Percentiles rank a stretch among this genome's conserved stretches.
These are phyloP conservation scores for Nymphaea colorata DNA, from an alignment of 164 flowering plant species.

Conservation along the genomic window DNA sequence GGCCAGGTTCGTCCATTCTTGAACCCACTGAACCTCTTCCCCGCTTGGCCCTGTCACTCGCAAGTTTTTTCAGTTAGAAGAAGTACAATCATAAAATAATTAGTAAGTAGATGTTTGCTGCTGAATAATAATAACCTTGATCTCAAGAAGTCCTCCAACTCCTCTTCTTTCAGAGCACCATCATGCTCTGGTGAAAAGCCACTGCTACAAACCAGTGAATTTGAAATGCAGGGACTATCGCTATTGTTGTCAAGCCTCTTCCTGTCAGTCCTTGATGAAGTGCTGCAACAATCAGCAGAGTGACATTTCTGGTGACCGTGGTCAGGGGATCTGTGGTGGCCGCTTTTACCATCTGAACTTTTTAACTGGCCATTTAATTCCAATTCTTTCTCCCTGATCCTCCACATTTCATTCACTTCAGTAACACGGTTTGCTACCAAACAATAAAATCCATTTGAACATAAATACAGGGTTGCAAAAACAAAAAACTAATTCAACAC, in stretches of 20 bases:
- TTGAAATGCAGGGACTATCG: conserved; percentile 20
- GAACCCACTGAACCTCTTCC: conserved; percentile 88
- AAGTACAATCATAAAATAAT: too few relatives aligned
- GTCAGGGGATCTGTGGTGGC: conserved; percentile 14
- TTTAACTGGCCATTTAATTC: conserved; percentile 51
- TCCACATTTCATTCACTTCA: conserved; percentile 95
- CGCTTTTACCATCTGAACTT: conserved; percentile 21
- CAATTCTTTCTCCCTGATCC: conserved; percentile 54
- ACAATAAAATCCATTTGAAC: not conserved
- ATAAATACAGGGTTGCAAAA: not conserved
- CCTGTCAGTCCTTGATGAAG: not conserved
- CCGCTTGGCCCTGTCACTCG: conserved; percentile 57
- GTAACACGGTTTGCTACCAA: conserved; percentile 66
- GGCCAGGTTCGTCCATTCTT: conserved; percentile 94
- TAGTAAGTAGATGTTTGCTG: too few relatives aligned
- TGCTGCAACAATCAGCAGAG: conserved; percentile 7
- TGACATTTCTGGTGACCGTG: not conserved
- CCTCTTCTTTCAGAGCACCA: conserved; percentile 62
- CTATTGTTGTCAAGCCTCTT: not conserved
- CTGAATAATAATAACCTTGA: conserved; percentile 32
- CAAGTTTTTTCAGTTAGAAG: not conserved
- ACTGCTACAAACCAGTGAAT: conserved; percentile 22
- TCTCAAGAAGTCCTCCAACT: conserved; percentile 62
- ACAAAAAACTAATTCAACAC: too few relatives aligned
- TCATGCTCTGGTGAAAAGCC: conserved; percentile 17